phyloP scores from a whole-genome alignment of 805 yeast species.

The Yamadazyma phyllophila region DNA sequence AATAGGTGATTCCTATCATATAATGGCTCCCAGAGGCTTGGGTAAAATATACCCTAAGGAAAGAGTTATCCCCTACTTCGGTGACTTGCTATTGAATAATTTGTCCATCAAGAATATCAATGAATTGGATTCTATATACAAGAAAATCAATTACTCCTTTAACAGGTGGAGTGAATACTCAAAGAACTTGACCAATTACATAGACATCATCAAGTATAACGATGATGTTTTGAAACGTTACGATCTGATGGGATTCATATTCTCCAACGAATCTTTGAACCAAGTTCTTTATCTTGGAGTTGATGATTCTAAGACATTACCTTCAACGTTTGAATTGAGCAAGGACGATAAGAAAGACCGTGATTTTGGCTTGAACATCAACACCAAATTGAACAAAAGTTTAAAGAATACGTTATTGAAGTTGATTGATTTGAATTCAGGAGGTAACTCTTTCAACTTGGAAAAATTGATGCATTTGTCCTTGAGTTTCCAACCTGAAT shows the following conservation, averaged over 20 bases:
- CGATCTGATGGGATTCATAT: conserved; percentile 41
- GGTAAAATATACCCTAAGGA: conserved; percentile 74
- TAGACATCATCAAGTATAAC: conserved; percentile 37
- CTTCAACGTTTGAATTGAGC: conserved; percentile 9
- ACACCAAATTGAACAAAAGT: neutral
- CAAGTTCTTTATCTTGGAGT: conserved; percentile 42
- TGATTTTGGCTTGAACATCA: conserved; percentile 3
- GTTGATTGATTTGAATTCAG: conserved; percentile 37
- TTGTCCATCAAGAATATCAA: conserved; percentile 32
- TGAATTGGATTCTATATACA: conserved; percentile 64
- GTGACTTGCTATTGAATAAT: conserved; percentile 67
- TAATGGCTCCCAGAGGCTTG: conserved; percentile 84
- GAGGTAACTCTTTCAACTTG: conserved; percentile 45
- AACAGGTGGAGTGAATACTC: conserved; percentile 81
- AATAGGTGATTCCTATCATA: conserved; percentile 53
- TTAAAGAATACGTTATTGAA: conserved; percentile 42
- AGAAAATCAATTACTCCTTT: conserved; percentile 67
- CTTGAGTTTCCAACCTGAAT: conserved; percentile 60
- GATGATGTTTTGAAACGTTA: conserved; percentile 39
- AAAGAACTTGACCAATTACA: conserved; percentile 44
- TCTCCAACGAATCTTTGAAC: conserved; percentile 43
- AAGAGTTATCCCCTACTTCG: conserved; percentile 84
- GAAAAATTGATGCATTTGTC: conserved; percentile 64
- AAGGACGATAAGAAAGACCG: conserved; percentile 1
- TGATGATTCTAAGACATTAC: conserved; percentile 25